Percentiles rank a stretch among this genome's conserved stretches.
Conservation (phyloP, 2,329 filamentous ascomycete genomes). For the Penicillium sp. region DNA sequence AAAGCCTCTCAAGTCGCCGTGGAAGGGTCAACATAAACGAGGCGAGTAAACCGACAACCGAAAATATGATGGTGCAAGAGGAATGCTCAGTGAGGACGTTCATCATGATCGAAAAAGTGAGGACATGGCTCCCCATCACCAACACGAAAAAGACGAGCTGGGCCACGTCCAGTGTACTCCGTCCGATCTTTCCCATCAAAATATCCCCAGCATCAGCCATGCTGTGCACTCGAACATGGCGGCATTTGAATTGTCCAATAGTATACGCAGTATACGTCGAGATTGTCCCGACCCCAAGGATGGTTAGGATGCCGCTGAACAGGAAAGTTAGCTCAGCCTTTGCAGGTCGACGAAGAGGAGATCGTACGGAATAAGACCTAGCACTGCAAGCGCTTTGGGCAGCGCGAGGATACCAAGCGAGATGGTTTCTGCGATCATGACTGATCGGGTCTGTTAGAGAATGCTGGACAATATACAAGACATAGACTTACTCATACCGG, state of each 20-base stretch:
- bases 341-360: not conserved
- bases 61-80: constrained; percentile 54
- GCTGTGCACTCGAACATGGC: constrained; percentile 50
- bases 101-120: constrained; percentile 60
- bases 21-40: constrained; percentile 52
- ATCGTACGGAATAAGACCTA: constrained; percentile 44
- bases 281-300: constrained; percentile 44
- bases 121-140: constrained; percentile 57
- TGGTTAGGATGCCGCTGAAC: constrained; percentile 42
- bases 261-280: constrained; percentile 51
- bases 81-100: constrained; percentile 52
- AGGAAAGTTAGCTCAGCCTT: not conserved
- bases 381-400: constrained; percentile 41
- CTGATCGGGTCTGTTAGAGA: constrained; percentile 13
- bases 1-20: constrained; percentile 51
- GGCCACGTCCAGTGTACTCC: constrained; percentile 51
- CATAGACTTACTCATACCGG: constrained; percentile 15
- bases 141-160: constrained; percentile 57
- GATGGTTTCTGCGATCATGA: constrained; percentile 51
- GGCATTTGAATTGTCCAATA: constrained; percentile 48
- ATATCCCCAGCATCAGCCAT: constrained; percentile 58
- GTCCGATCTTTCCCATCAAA: constrained; percentile 50
- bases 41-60: constrained; percentile 46
- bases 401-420: constrained; percentile 49
- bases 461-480: not conserved